These are phyloP conservation scores for Corylus avellana DNA, from an alignment of 306 rosid genomes.

Conservation along the genomic window DNA sequence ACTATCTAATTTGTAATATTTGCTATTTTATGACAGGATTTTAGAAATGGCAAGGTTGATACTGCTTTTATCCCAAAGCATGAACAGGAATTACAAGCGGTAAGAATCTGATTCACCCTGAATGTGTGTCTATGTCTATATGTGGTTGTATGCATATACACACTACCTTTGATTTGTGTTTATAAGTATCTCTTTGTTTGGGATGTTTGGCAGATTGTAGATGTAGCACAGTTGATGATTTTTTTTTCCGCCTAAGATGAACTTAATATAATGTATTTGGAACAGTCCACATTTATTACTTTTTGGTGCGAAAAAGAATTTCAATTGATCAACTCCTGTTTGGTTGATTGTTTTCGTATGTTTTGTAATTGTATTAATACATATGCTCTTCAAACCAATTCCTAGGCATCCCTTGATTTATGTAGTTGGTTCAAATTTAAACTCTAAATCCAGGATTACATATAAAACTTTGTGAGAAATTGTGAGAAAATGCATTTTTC, in stretches of 20 bases:
- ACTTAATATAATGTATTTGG: not conserved
- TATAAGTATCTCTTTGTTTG: not conserved
- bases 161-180: not conserved
- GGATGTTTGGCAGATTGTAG: not conserved
- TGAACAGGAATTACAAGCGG: slow-evolving; percentile 78
- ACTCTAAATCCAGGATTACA: not conserved
- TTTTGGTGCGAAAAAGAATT: not conserved
- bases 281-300: not conserved
- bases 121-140: not conserved
- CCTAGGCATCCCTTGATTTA: not conserved
- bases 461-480: not conserved
- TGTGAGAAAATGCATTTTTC: not conserved
- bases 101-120: slow-evolving; percentile 34
- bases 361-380: not conserved
- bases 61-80: slow-evolving; percentile 97
- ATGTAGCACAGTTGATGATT: not conserved
- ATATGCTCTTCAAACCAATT: not conserved
- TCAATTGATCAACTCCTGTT: not conserved
- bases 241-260: not conserved
- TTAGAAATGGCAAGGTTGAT: slow-evolving; percentile 86
- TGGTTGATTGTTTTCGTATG: not conserved
- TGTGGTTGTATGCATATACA: not conserved
- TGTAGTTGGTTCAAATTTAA: not conserved
- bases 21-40: slow-evolving; percentile 58
- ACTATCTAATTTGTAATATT: slow-evolving; percentile 16